Evolutionary conservation across 78 protist genomes (phyloP).

Genomic region (Pigoraptor vietnamica): DNA sequence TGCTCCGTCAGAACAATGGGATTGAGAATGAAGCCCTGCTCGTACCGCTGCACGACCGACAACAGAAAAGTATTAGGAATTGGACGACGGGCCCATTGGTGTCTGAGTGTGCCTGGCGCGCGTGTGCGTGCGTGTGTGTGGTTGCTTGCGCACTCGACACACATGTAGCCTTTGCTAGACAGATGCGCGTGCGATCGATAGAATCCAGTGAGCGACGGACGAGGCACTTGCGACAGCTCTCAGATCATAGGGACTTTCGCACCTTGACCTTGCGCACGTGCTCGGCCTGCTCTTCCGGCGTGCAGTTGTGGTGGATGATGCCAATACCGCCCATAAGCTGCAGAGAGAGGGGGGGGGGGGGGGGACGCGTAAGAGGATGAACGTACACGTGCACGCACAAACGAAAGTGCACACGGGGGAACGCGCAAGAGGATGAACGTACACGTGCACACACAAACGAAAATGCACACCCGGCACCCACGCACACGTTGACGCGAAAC

Average conservation of each 20-base stretch:
- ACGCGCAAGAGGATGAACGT: background rate
- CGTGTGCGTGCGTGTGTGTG: background rate
- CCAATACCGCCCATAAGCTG: slow-evolving; percentile 88
- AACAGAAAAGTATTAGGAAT: too few species aligned
- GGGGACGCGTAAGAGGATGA: background rate
- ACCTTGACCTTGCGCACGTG: slow-evolving; percentile 52
- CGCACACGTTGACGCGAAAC: too few species aligned
- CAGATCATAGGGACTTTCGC: background rate
- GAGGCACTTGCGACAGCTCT: too few species aligned
- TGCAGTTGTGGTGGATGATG: slow-evolving; percentile 82
- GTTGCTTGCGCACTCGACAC: too few species aligned
- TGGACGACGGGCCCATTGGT: too few species aligned
- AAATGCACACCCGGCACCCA: too few species aligned
- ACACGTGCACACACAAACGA: background rate
- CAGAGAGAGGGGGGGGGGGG: background rate
- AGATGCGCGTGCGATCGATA: too few species aligned
- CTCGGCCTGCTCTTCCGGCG: slow-evolving; percentile 73
- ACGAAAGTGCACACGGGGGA: background rate
- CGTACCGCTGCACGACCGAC: slow-evolving; percentile 9
- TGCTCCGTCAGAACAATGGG: slow-evolving; percentile 70
- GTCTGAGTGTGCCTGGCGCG: too few species aligned
- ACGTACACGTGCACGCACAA: background rate
- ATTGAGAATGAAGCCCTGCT: slow-evolving; percentile 78
- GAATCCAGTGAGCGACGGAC: too few species aligned
- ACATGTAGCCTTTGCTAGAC: too few species aligned